phyloP scores from a whole-genome alignment of 2,329 filamentous ascomycete genomes.

The Botrytis hyacinthi region DNA sequence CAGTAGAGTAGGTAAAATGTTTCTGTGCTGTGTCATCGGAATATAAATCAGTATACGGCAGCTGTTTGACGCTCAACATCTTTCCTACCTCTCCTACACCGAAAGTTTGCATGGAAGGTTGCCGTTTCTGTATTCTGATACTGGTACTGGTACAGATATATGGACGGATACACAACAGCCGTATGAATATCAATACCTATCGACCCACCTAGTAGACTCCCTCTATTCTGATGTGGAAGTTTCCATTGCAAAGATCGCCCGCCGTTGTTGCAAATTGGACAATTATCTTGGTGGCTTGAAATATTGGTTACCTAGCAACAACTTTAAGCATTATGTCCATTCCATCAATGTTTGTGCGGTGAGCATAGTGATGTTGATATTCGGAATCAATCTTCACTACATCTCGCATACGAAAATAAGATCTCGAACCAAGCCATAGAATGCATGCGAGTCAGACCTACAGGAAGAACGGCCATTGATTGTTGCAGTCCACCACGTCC shows the following conservation, averaged over 20 bases:
- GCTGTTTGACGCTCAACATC: neutral
- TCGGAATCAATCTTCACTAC: neutral
- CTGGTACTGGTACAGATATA: neutral
- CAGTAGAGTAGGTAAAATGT: neutral
- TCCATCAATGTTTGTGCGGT: neutral
- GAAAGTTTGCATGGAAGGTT: neutral
- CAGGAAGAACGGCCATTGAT: neutral
- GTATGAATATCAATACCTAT: neutral
- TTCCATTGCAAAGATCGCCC: neutral
- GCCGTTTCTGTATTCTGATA: neutral
- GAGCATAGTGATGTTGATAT: neutral
- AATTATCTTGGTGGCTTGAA: neutral
- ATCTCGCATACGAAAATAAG: neutral
- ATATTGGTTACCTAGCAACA: neutral
- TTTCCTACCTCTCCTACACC: neutral
- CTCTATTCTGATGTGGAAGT: neutral
- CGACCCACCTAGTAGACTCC: neutral
- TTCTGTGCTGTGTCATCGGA: neutral
- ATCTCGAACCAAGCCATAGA: neutral
- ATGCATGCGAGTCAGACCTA: constrained; percentile 3
- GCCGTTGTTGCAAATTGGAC: neutral
- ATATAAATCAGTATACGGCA: neutral
- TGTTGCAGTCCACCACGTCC: no score
- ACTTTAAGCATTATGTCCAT: no score
- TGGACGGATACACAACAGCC: neutral